Conservation (phyloP, 805 yeast genomes). For the Saccharomyces jurei region DNA sequence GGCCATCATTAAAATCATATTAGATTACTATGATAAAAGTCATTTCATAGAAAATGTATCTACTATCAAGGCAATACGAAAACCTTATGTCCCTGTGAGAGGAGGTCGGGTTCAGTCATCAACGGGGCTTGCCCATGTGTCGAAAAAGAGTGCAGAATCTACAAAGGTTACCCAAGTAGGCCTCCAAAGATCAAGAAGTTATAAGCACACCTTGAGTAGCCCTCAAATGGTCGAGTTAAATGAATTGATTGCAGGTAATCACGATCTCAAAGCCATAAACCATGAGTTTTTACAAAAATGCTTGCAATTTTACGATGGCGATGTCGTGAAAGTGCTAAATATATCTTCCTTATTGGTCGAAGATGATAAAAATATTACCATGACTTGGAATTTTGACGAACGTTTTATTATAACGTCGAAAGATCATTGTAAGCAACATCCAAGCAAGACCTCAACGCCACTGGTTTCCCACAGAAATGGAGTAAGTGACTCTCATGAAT, state of each 20-base stretch:
- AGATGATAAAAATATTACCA: neutral
- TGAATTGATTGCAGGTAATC: conserved; percentile 30
- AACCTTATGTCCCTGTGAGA: conserved; percentile 2
- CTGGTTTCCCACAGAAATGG: neutral
- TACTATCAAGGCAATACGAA: neutral
- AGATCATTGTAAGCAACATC: neutral
- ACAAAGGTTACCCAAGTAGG: neutral
- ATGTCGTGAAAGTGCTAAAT: conserved; percentile 17
- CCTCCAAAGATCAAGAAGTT: neutral
- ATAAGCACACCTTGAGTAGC: conserved; percentile 2
- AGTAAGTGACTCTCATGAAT: neutral
- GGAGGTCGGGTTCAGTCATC: conserved; percentile 34
- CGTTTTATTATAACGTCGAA: neutral
- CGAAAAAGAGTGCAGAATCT: conserved; percentile 1
- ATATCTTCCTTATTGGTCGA: conserved; percentile 1
- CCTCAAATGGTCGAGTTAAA: conserved; percentile 31
- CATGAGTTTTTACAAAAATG: conserved; percentile 35
- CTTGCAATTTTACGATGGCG: conserved; percentile 39
- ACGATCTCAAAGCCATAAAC: conserved; percentile 30
- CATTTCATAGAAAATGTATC: neutral
- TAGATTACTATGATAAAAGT: conserved; percentile 4
- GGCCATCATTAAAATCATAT: conserved; percentile 34
- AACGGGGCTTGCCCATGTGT: conserved; percentile 14
- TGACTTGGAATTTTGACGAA: neutral
- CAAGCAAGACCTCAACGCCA: neutral